Conservation (phyloP, 441 rosid genomes). For the Theobroma grandiflorum region DNA sequence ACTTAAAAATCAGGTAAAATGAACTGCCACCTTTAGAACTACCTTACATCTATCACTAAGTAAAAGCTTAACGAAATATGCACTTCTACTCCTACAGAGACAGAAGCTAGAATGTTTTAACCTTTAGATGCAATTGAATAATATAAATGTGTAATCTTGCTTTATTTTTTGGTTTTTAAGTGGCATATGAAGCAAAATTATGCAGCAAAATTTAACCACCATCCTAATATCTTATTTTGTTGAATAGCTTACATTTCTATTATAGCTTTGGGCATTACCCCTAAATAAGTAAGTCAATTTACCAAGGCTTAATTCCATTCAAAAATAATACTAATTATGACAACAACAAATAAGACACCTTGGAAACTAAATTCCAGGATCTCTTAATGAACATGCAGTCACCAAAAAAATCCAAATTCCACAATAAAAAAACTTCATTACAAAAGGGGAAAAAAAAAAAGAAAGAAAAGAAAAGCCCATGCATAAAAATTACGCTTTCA, state of each 20-base stretch:
- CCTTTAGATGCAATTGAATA: neutral
- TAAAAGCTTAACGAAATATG: neutral
- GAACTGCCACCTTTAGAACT: neutral
- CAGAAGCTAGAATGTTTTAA: neutral
- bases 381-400: neutral
- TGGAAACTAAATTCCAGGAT: neutral
- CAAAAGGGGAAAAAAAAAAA: no score
- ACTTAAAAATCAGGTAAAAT: neutral
- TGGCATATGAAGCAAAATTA: neutral
- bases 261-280: neutral
- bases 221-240: neutral
- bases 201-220: no score
- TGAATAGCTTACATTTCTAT: neutral
- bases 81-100: conserved; percentile 5
- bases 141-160: neutral
- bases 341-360: no score
- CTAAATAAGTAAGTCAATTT: no score
- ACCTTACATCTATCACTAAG: neutral
- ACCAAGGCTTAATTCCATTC: conserved; percentile 1
- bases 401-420: conserved; percentile 10
- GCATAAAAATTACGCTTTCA: neutral
- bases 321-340: no score
- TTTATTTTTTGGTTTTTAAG: no score
- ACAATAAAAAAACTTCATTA: no score
- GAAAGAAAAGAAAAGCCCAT: no score